Conservation (phyloP, 208 protist genomes). For the Blastocrithidia nonstop region DNA sequence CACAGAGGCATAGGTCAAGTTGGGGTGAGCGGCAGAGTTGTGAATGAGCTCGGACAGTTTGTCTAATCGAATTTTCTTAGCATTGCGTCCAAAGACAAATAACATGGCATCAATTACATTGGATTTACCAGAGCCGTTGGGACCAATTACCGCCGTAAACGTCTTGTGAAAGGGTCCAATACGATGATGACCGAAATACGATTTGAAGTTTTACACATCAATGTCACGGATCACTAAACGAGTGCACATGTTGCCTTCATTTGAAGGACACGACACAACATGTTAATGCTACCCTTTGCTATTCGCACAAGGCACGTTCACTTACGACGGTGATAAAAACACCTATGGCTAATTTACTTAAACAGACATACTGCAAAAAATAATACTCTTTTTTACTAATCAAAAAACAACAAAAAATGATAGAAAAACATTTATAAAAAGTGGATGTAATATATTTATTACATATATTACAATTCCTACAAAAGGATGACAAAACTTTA, state of each 20-base stretch:
- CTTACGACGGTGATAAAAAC: conserved; percentile 18
- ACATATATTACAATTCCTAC: no score
- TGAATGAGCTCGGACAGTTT: conserved; percentile 98
- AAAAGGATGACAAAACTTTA: no score
- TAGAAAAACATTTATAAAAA: no score
- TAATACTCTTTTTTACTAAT: background rate
- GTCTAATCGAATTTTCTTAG: conserved; percentile 95
- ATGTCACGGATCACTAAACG: conserved; percentile 96
- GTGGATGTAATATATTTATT: no score
- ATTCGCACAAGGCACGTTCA: conserved; percentile 12
- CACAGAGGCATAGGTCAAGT: conserved; percentile 88
- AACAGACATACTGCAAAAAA: background rate
- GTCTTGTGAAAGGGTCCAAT: conserved; percentile 99
- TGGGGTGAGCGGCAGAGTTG: conserved; percentile 88
- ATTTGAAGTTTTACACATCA: conserved; percentile 99
- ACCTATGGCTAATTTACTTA: conserved; percentile 7
- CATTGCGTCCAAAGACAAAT: conserved; percentile 99
- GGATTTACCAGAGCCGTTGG: conserved; percentile 99
- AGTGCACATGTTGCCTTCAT: background rate
- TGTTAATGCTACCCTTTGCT: conserved; percentile 21
- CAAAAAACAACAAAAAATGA: no score
- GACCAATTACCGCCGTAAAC: conserved; percentile 99
- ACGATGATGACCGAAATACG: conserved; percentile 93
- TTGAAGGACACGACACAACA: background rate
- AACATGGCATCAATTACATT: conserved; percentile 99